Conservation (phyloP, 345 rosid genomes). For the Lagerstroemia speciosa region DNA sequence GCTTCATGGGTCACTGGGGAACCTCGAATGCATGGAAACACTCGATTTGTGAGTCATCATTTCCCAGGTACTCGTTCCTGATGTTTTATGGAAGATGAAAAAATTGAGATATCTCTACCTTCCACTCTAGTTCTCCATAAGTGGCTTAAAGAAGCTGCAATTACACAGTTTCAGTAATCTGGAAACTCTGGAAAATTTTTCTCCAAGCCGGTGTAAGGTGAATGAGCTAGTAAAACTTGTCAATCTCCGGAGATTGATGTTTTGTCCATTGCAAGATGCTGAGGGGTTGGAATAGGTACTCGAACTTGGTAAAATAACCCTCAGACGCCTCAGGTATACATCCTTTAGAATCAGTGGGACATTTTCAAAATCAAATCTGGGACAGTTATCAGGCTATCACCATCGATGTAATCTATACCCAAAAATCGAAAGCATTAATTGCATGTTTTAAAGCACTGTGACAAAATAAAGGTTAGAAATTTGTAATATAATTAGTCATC, state of each 20-base stretch:
- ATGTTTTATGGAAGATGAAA: slow-evolving; percentile 20
- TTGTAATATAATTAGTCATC: too few relatives aligned
- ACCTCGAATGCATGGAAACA: slow-evolving; percentile 18
- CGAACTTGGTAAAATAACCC: slow-evolving; percentile 8
- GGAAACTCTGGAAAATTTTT: slow-evolving; percentile 18
- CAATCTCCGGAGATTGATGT: slow-evolving; percentile 10
- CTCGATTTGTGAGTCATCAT: slow-evolving; percentile 4
- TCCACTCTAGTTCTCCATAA: not conserved
- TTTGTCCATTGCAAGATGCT: accelerated
- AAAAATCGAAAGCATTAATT: too few relatives aligned
- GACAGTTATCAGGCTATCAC: slow-evolving; percentile 3
- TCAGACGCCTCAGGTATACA: not conserved
- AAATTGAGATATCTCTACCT: slow-evolving; percentile 18
- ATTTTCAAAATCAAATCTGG: not conserved
- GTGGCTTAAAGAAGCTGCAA: slow-evolving; percentile 5
- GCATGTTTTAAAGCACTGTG: too few relatives aligned
- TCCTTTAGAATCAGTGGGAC: accelerated
- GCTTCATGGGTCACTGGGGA: slow-evolving; percentile 22
- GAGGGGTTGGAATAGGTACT: not conserved
- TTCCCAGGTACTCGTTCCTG: not conserved
- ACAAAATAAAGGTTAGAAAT: too few relatives aligned
- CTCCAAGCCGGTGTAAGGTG: slow-evolving; percentile 2
- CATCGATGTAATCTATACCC: slow-evolving; percentile 3
- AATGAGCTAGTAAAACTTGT: slow-evolving; percentile 2
- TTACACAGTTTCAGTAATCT: slow-evolving; percentile 8